A percentile compares a stretch with the other conserved stretches of the same genome.
These are phyloP conservation scores for Spergularia azorica DNA, from an alignment of 179 eudicot species.

Conservation along the genomic window DNA sequence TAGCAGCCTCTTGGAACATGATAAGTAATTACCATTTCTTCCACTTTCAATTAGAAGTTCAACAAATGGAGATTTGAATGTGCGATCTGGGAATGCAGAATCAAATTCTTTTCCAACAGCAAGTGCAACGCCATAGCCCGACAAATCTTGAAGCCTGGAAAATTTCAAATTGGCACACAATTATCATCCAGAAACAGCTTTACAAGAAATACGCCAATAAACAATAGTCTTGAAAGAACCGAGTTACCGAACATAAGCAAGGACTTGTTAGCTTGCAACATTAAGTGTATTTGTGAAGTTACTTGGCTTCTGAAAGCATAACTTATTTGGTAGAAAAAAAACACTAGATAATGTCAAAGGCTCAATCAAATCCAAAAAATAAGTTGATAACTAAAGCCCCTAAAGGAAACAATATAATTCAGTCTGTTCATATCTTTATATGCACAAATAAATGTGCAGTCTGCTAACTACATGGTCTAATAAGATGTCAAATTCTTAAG, in stretches of 20 bases:
- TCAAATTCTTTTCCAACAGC: slow-evolving; percentile 59
- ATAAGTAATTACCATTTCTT: slow-evolving; percentile 63
- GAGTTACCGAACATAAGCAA: background rate
- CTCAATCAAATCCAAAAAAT: background rate
- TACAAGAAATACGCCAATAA: background rate
- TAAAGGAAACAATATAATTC: background rate
- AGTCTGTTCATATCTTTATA: background rate
- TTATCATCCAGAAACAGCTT: background rate
- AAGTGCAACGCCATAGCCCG: slow-evolving; percentile 89
- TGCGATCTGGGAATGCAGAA: slow-evolving; percentile 67
- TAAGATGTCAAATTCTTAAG: background rate
- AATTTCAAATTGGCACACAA: background rate
- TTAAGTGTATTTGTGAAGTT: background rate
- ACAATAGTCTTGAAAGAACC: background rate
- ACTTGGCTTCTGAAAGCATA: background rate
- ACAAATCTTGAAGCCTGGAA: slow-evolving; percentile 82
- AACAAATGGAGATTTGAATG: slow-evolving; percentile 64
- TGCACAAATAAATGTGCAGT: background rate
- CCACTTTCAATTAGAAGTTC: slow-evolving; percentile 72
- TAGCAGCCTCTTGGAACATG: background rate
- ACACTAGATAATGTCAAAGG: background rate
- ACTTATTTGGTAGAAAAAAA: background rate
- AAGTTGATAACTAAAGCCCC: background rate
- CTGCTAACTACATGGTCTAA: background rate
- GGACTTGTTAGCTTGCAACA: background rate